phyloP scores from a whole-genome alignment of 176 grass and related monocot genomes.

The Puya raimondii region DNA sequence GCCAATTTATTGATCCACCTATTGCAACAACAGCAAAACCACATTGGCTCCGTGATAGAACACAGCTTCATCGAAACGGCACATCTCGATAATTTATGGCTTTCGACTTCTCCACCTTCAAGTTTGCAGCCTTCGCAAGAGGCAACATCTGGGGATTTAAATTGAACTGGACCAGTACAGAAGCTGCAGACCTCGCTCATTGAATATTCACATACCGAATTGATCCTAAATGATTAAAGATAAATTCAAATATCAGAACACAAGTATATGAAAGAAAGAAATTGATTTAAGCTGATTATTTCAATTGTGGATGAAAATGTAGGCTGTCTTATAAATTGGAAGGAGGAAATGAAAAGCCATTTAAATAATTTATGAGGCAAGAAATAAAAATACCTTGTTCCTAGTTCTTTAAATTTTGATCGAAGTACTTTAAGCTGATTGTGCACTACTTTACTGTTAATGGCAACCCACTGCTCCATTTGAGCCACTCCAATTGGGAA shows the following conservation, averaged over 20 bases:
- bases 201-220: slow-evolving; percentile 32
- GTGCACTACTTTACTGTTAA: slow-evolving; percentile 25
- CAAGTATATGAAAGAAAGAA: background rate
- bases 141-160: slow-evolving; percentile 42
- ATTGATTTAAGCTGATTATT: background rate
- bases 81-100: slow-evolving; percentile 50
- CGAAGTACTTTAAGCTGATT: slow-evolving; percentile 35
- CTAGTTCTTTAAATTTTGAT: slow-evolving; percentile 38
- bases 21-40: slow-evolving; percentile 58
- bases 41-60: slow-evolving; percentile 33
- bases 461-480: slow-evolving; percentile 59
- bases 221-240: slow-evolving; percentile 26
- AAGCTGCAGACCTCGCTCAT: slow-evolving; percentile 46
- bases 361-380: no score
- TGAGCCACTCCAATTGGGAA: slow-evolving; percentile 54
- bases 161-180: slow-evolving; percentile 45
- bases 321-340: background rate
- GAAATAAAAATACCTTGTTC: slow-evolving; percentile 33
- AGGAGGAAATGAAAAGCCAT: slow-evolving; percentile 6
- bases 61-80: slow-evolving; percentile 49
- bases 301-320: background rate
- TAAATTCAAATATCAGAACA: background rate
- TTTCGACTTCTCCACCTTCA: slow-evolving; percentile 11
- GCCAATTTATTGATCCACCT: slow-evolving; percentile 40
- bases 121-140: slow-evolving; percentile 25